These are phyloP conservation scores for Naganishia sp. DNA, from an alignment of 1,284 basidiomycete genomes.

Conservation along the genomic window DNA sequence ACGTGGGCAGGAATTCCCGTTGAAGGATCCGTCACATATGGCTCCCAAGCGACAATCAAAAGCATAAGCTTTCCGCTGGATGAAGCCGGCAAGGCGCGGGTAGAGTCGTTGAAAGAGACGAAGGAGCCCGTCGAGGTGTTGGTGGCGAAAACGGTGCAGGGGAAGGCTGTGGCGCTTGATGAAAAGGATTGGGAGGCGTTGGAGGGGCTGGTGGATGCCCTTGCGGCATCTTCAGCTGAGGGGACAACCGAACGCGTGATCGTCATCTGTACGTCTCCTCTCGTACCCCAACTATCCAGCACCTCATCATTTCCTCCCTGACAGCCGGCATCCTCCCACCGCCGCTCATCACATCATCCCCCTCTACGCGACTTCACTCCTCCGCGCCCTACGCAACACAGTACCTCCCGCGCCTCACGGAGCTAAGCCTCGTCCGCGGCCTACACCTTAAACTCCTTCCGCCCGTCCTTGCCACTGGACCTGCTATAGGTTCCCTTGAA, in stretches of 20 bases:
- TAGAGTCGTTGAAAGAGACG: neutral
- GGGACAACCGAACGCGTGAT: neutral
- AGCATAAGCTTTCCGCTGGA: too few relatives aligned
- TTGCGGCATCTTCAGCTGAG: neutral
- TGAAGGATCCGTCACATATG: neutral
- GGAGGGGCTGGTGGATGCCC: conserved; percentile 6
- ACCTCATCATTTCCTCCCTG: too few relatives aligned
- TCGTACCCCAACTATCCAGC: too few relatives aligned
- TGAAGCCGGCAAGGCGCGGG: neutral
- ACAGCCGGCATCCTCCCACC: conserved; percentile 81
- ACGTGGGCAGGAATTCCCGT: neutral
- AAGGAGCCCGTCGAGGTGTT: neutral
- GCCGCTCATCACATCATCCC: conserved; percentile 69
- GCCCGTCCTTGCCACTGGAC: conserved; percentile 56
- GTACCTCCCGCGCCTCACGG: conserved; percentile 71
- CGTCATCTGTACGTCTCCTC: conserved; percentile 10
- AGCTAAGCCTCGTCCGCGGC: conserved; percentile 73
- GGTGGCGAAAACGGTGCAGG: neutral
- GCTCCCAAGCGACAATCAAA: neutral
- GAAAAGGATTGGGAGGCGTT: conserved; percentile 5
- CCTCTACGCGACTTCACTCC: conserved; percentile 65
- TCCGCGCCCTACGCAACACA: conserved; percentile 68
- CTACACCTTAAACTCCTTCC: conserved; percentile 76
- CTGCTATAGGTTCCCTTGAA: neutral
- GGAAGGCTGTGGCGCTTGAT: conserved; percentile 1